A percentile compares a stretch with the other conserved stretches of the same genome.
phyloP scores from a whole-genome alignment of 2,329 filamentous ascomycete species.

The Exophiala viscosa region DNA sequence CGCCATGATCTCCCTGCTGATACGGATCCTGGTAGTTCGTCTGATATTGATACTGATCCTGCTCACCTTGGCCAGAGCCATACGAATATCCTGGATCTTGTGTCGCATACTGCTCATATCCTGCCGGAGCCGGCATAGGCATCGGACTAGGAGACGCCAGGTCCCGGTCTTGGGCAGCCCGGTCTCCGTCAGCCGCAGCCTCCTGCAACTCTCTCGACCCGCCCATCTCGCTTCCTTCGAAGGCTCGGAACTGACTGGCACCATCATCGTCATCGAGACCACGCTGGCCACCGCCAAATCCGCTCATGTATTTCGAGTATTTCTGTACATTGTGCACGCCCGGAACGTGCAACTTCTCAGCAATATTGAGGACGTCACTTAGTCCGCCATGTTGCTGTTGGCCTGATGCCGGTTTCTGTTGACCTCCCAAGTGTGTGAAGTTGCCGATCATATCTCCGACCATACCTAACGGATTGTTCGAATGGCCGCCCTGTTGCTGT shows the following conservation, averaged over 20 bases:
- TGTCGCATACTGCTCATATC: constrained; percentile 23
- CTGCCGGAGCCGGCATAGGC: constrained; percentile 18
- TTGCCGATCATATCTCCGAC: constrained; percentile 21
- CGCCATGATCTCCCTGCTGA: constrained; percentile 17
- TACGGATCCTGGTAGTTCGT: constrained; percentile 19
- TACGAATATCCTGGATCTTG: constrained; percentile 5
- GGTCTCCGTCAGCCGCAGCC: constrained; percentile 13
- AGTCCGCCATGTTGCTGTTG: constrained; percentile 15
- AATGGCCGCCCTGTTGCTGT: constrained; percentile 6
- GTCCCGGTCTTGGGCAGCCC: neutral
- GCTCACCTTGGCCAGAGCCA: constrained; percentile 4
- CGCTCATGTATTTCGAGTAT: constrained; percentile 25
- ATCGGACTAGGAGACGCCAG: constrained; percentile 19
- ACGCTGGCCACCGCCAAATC: constrained; percentile 18
- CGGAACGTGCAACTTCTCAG: constrained; percentile 26
- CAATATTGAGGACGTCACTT: constrained; percentile 24
- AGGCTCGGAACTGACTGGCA: neutral
- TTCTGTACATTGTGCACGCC: constrained; percentile 24
- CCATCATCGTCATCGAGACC: constrained; percentile 14
- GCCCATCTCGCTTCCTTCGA: constrained; percentile 13
- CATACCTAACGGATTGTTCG: constrained; percentile 17
- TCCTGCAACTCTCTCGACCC: constrained; percentile 19
- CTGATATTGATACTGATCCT: constrained; percentile 17
- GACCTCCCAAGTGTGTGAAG: constrained; percentile 13
- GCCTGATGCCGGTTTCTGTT: constrained; percentile 9